Base-by-base conservation (phyloP, 2,329 filamentous ascomycete species). In the Blastomyces parvus region DNA sequence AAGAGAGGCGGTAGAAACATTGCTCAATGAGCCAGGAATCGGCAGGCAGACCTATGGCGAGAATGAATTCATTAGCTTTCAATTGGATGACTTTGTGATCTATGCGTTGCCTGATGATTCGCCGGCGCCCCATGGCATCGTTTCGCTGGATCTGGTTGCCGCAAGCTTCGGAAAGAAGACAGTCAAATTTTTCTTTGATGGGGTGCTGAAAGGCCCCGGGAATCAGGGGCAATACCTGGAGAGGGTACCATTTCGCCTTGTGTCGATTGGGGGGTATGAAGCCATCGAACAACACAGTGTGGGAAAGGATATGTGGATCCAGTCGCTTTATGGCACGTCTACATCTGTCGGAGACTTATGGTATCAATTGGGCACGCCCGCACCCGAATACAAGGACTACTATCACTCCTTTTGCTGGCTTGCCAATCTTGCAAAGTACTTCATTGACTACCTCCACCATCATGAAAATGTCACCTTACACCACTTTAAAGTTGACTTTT, bases 251-350 rank as follows among this genome's bases (percentile, higher is more conserved):
- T 88, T 93, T 57, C 69, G 74, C 0, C 76, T 81, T 0, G 74
- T 88, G 1, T 86, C 87, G 0, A 81, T 94, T 13, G 88, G 85
- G 1, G 85, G 86, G 36, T 91, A 91, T 70, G 84, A 83, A 0
- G 71, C 80, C 1, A 70, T 77, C 0, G 69, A 78, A 7, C 72
- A 80, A 27, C 80, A 82, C 0, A 70, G 69, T 0, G 80, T 86
- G 2, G 77, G 73, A 2, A 77, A 78, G 9, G 75, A 82, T 19
- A 79, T 91, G 0, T 92, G 87, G 82, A 80, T 93, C 1, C 81
- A 84, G 22, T 88, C 88, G 0, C 59, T 67, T 0, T 61, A 75
- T 0, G 73, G 69, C 1, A 60, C 69, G 0, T n/a, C 40, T 48
- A 59, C 36, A 17, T 59, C 58, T 11, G 70, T 66, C 2, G 71